Conservation (phyloP, 2,329 filamentous ascomycete genomes). For the Penicillium griseofulvum region DNA sequence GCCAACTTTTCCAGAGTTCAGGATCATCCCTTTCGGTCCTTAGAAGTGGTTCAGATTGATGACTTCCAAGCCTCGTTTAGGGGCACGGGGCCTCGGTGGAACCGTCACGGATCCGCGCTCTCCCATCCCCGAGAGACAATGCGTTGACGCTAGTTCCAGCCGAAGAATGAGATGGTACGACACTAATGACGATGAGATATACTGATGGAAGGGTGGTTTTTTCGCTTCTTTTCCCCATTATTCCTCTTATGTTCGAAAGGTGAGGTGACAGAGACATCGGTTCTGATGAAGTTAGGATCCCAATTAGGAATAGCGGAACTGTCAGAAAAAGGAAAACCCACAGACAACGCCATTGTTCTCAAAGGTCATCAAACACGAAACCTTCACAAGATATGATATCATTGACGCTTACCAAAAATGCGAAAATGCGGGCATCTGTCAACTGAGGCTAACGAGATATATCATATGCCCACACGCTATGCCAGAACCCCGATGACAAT, state of each 20-base stretch:
- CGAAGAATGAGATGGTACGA: background rate
- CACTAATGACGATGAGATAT: background rate
- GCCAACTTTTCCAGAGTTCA: background rate
- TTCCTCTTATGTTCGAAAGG: background rate
- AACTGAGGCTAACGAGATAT: background rate
- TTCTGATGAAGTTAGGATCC: background rate
- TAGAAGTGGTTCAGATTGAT: background rate
- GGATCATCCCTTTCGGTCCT: background rate
- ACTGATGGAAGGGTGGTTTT: background rate
- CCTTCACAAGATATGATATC: background rate
- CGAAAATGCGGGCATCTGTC: background rate
- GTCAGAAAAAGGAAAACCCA: background rate
- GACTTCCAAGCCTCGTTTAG: background rate
- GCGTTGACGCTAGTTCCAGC: background rate
- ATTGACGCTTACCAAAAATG: background rate
- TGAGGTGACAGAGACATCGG: background rate
- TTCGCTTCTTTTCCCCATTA: background rate
- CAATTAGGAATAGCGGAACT: background rate
- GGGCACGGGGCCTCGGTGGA: constrained; percentile 5
- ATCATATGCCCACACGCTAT: background rate
- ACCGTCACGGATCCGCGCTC: background rate
- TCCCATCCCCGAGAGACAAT: background rate
- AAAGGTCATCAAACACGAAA: background rate
- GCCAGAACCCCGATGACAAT: background rate
- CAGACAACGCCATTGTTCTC: constrained; percentile 1